Conservation (phyloP, 495 filamentous ascomycete species). For the Beverwykella pulmonaria region DNA sequence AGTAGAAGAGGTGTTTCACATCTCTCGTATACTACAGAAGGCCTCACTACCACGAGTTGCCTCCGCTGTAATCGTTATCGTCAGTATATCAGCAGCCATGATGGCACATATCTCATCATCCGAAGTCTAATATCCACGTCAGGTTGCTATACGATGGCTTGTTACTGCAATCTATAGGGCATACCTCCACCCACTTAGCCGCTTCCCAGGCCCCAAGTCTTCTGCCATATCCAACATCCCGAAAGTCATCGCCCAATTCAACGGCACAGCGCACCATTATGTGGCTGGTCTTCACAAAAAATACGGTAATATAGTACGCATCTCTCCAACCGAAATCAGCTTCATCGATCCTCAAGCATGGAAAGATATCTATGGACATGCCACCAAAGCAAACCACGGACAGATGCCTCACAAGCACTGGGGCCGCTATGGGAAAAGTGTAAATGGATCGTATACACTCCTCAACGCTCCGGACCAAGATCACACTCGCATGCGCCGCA, state of each 20-base stretch:
- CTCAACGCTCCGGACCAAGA: constrained; percentile 39
- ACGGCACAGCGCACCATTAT: neutral
- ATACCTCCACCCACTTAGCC: constrained; percentile 51
- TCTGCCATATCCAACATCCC: constrained; percentile 37
- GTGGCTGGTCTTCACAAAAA: constrained; percentile 36
- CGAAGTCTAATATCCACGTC: neutral
- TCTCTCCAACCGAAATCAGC: constrained; percentile 59
- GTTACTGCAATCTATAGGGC: constrained; percentile 46
- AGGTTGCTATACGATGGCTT: constrained; percentile 20
- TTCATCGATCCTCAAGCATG: constrained; percentile 56
- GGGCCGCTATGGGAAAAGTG: constrained; percentile 39
- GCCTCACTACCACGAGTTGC: neutral
- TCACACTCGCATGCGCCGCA: constrained; percentile 36
- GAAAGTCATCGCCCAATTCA: constrained; percentile 22
- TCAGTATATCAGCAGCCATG: neutral
- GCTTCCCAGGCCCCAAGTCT: constrained; percentile 50
- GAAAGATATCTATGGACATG: constrained; percentile 61
- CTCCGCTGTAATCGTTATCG: constrained; percentile 3
- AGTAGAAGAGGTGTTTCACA: neutral
- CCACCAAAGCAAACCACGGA: constrained; percentile 28
- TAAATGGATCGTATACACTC: constrained; percentile 26
- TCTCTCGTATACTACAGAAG: neutral
- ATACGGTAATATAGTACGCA: constrained; percentile 57
- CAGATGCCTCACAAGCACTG: constrained; percentile 47
- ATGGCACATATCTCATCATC: neutral